Conservation (phyloP, 495 filamentous ascomycete species). For the Talaromyces thailandensis region DNA sequence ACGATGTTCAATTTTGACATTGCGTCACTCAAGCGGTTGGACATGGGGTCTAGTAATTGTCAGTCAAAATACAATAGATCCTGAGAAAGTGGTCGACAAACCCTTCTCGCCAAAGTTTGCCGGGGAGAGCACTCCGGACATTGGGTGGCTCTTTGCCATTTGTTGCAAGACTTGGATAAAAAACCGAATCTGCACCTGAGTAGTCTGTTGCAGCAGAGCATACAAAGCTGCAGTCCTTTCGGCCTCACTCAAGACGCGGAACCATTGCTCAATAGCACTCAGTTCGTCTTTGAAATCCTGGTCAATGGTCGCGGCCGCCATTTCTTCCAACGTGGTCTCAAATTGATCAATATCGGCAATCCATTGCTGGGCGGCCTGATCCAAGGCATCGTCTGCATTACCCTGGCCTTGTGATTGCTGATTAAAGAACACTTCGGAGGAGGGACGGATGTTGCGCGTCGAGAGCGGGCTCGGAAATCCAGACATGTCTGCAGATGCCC, state of each 20-base stretch:
- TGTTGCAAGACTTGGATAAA: constrained; percentile 98
- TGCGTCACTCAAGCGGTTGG: constrained; percentile 91
- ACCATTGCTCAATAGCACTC: constrained; percentile 98
- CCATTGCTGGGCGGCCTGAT: constrained; percentile 96
- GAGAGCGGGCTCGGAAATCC: constrained; percentile 70
- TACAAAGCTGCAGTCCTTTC: constrained; percentile 93
- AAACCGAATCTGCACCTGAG: constrained; percentile 97
- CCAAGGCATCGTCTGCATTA: constrained; percentile 73
- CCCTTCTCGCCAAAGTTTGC: constrained; percentile 94
- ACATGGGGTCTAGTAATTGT: constrained; percentile 74
- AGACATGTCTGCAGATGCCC: constrained; percentile 95
- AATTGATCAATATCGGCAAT: constrained; percentile 98
- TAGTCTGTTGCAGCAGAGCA: constrained; percentile 93
- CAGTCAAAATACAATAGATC: neutral
- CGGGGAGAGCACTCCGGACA: constrained; percentile 92
- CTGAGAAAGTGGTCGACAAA: constrained; percentile 22
- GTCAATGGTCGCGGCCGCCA: constrained; percentile 94
- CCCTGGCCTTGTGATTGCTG: constrained; percentile 56
- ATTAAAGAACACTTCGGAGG: constrained; percentile 86
- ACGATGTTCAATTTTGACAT: constrained; percentile 81
- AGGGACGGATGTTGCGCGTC: constrained; percentile 76
- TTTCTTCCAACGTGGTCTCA: constrained; percentile 94
- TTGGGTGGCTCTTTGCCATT: constrained; percentile 95
- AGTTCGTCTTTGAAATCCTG: constrained; percentile 99
- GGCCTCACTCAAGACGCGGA: constrained; percentile 91